Conservation (phyloP, 2,329 filamentous ascomycete genomes). For the Blumeria hordei region DNA sequence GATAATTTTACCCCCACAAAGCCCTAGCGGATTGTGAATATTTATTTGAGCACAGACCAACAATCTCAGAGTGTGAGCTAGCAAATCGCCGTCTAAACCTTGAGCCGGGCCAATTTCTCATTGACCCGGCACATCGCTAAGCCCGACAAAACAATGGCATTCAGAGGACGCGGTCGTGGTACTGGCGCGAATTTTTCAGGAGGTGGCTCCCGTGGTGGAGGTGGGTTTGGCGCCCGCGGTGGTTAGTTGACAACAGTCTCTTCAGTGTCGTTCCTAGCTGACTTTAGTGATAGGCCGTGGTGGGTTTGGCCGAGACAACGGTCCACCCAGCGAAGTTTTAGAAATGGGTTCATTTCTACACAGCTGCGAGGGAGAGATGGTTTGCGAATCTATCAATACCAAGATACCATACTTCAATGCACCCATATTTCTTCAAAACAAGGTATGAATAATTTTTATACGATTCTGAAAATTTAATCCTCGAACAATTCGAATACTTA, state of each 20-base stretch:
- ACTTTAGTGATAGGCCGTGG: constrained; percentile 26
- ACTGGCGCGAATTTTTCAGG: constrained; percentile 25
- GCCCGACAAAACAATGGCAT: constrained; percentile 14
- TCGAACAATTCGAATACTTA: background rate
- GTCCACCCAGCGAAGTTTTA: constrained; percentile 35
- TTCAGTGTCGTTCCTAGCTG: constrained; percentile 1
- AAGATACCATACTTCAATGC: constrained; percentile 99
- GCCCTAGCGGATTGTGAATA: too few species aligned
- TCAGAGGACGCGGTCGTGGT: constrained; percentile 29
- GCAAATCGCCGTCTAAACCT: too few species aligned
- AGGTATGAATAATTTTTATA: constrained; percentile 25
- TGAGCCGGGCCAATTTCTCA: too few species aligned
- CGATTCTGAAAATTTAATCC: background rate
- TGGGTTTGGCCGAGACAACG: constrained; percentile 35
- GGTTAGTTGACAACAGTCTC: constrained; percentile 3
- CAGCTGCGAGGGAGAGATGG: constrained; percentile 89
- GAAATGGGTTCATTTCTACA: constrained; percentile 93
- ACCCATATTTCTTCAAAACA: constrained; percentile 96
- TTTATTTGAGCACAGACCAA: too few species aligned
- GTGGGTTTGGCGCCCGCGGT: constrained; percentile 23
- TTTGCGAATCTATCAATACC: constrained; percentile 82
- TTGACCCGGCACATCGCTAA: too few species aligned
- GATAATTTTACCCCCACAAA: too few species aligned
- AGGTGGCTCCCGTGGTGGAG: constrained; percentile 24
- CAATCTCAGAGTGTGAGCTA: too few species aligned